Conservation (phyloP, 768 basidiomycete species). For the Mycena latifolia region DNA sequence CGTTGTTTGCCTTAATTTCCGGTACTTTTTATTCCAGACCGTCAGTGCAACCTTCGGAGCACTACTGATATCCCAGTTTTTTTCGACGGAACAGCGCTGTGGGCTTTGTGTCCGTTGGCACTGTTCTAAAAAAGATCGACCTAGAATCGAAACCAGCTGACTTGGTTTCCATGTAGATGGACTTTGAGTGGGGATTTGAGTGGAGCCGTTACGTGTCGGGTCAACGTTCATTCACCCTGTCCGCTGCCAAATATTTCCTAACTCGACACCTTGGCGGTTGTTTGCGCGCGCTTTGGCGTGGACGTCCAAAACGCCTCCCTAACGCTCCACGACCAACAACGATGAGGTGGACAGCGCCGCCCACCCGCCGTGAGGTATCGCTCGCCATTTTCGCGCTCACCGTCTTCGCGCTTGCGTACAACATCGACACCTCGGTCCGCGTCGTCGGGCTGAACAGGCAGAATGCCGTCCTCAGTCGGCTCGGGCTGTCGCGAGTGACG, state of each 20-base stretch:
- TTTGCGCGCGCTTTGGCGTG: slow-evolving; percentile 3
- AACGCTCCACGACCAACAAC: not conserved
- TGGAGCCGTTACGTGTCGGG: no score
- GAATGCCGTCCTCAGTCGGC: slow-evolving; percentile 50
- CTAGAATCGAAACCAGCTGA: no score
- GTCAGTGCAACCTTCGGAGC: no score
- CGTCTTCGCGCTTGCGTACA: slow-evolving; percentile 79
- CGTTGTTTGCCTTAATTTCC: no score
- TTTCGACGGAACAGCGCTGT: no score
- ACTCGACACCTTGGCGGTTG: slow-evolving; percentile 1
- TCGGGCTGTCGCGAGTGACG: slow-evolving; percentile 53
- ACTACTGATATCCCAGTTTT: no score
- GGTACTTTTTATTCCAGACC: no score
- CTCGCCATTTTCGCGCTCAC: slow-evolving; percentile 76
- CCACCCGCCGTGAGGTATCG: slow-evolving; percentile 79
- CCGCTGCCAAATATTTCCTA: slow-evolving; percentile 16
- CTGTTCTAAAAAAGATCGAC: no score
- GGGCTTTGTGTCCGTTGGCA: no score
- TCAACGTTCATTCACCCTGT: no score
- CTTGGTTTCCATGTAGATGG: no score
- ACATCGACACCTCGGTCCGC: slow-evolving; percentile 74
- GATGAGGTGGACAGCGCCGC: slow-evolving; percentile 76
- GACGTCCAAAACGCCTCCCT: not conserved
- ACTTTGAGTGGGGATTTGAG: no score
- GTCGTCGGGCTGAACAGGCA: slow-evolving; percentile 61